These are phyloP conservation scores for Solanum clarkiae DNA, from an alignment of 257 asterid species.

Conservation along the genomic window DNA sequence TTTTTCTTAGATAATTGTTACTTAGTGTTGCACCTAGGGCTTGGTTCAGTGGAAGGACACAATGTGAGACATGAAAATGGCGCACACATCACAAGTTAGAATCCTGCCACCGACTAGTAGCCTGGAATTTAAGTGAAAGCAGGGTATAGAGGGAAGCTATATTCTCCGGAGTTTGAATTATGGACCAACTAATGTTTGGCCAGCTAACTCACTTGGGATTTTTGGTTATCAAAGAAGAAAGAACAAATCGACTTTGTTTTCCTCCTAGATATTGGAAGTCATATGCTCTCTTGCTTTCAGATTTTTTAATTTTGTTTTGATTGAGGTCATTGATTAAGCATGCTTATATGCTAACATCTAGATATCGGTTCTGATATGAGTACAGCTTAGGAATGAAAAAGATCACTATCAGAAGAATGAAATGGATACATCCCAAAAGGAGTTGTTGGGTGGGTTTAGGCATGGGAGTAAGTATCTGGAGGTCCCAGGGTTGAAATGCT, in stretches of 20 bases:
- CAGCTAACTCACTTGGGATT: background rate
- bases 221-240: background rate
- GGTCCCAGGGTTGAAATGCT: background rate
- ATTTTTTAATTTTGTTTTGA: background rate
- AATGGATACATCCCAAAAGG: background rate
- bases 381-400: background rate
- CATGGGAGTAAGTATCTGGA: background rate
- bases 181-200: background rate
- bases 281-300: background rate
- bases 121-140: background rate
- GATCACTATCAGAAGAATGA: background rate
- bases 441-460: background rate
- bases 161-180: background rate
- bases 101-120: background rate
- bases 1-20: background rate
- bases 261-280: background rate
- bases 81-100: background rate
- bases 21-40: background rate
- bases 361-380: background rate
- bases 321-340: background rate
- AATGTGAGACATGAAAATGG: background rate
- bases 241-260: background rate
- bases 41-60: background rate
- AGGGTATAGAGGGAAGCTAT: background rate
- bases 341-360: background rate